Conservation (phyloP, 1,284 basidiomycete genomes). For the Fomes fomentarius region DNA sequence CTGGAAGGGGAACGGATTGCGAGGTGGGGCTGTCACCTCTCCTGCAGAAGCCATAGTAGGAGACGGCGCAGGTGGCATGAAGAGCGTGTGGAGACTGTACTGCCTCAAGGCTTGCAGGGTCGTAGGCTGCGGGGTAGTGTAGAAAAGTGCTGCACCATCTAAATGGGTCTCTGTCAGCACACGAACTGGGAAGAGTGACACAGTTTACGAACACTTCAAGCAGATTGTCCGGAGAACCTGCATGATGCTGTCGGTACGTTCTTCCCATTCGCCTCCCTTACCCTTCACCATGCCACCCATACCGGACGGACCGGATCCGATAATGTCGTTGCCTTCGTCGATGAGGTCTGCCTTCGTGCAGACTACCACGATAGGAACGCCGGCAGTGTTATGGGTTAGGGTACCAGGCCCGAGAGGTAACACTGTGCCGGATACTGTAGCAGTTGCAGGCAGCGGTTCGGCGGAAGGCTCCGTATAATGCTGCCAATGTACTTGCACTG, state of each 20-base stretch:
- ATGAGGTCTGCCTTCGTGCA: conserved; percentile 93
- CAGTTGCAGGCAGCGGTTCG: conserved; percentile 60
- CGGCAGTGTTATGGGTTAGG: conserved; percentile 80
- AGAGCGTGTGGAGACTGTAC: conserved; percentile 87
- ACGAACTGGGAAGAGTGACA: background rate
- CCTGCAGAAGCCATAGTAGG: conserved; percentile 45
- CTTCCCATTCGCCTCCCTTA: conserved; percentile 91
- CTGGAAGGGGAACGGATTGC: conserved; percentile 84
- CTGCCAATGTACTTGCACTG: conserved; percentile 88
- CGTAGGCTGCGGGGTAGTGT: conserved; percentile 83
- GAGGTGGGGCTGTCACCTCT: conserved; percentile 58
- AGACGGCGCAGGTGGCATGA: conserved; percentile 73
- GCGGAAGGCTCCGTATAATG: conserved; percentile 86
- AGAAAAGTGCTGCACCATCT: conserved; percentile 95
- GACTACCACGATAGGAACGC: conserved; percentile 87
- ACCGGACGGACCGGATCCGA: conserved; percentile 65
- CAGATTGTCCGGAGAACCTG: conserved; percentile 92
- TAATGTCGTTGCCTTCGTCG: conserved; percentile 76
- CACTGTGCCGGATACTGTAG: conserved; percentile 60
- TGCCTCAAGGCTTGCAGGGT: conserved; percentile 84
- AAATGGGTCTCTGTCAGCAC: background rate
- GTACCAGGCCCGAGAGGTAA: conserved; percentile 81
- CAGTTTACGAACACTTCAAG: conserved; percentile 75
- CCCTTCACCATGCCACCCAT: conserved; percentile 86
- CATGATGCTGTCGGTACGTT: conserved; percentile 94